Base-by-base conservation (phyloP, 78 protist species). In the Pelomyxa schiedti region DNA sequence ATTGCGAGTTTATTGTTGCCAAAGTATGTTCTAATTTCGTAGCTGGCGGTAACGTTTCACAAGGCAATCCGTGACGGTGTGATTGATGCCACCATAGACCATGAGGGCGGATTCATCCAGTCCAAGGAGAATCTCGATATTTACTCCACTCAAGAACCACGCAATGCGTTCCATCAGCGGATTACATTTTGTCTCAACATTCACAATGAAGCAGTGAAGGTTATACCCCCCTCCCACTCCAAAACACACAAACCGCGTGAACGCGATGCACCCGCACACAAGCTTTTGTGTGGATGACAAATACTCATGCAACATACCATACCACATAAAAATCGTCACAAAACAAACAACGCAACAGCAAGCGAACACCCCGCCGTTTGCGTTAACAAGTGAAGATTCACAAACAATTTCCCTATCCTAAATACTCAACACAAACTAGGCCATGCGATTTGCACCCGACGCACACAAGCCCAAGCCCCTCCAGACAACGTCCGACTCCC, bases 41-140 rank as follows among this genome's bases (percentile, higher is more conserved):
- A n/a, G n/a, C n/a, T n/a, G n/a, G n/a, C n/a, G n/a, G n/a, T n/a
- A n/a, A n/a, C n/a, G n/a, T n/a, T n/a, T n/a, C n/a, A n/a, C n/a
- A n/a, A 47, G 58, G 58, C 58, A 16, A 47, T 47, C 16, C 58
- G 58, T 16, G 58, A 47, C 74, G 90, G 92, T n/a, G 93, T 92
- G 8, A 90, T 93, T 24, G 88, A 81, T 26, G 97, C 97, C 2
- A 6, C 8, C 28, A 64, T 92, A 53, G 85, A 90, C 81, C 97
- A 92, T 78, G 79, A 35, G 30, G 38, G 6, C 6, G 82, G 78
- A 1, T 29, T 1, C 39, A 52, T 92, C 26, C 0, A 2, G 5
- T 64, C 85, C 24, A 78, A 40, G 39, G 95, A 78, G 4, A 2
- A 1, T 8, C 28, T 32, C 30, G 90, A 91, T 73, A 24, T 86